phyloP scores from a whole-genome alignment of 2,329 filamentous ascomycete genomes.

The Beauveria sp. region DNA sequence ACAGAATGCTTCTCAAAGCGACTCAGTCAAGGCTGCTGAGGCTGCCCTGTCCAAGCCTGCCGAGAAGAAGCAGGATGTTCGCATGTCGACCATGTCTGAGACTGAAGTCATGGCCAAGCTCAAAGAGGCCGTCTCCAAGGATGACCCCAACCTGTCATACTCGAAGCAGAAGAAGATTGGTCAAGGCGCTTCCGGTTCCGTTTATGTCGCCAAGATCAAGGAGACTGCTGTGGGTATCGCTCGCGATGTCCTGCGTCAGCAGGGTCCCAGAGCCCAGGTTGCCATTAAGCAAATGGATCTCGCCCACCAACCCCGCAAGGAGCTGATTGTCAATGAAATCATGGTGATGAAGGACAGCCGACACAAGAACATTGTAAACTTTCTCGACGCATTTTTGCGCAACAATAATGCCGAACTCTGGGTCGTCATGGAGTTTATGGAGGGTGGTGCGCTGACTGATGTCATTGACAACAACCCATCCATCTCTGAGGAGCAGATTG shows the following conservation, averaged over 20 bases:
- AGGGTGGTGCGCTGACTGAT: slow-evolving; percentile 93
- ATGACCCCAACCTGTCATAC: slow-evolving; percentile 90
- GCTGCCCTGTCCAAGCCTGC: slow-evolving; percentile 81
- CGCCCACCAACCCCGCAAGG: slow-evolving; percentile 92
- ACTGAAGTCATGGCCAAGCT: slow-evolving; percentile 94
- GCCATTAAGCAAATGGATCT: slow-evolving; percentile 99
- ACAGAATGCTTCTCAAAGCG: slow-evolving; percentile 40
- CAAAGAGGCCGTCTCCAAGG: slow-evolving; percentile 89
- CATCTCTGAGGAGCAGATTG: slow-evolving; percentile 95
- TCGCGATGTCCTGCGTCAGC: slow-evolving; percentile 66
- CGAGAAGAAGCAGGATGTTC: slow-evolving; percentile 81
- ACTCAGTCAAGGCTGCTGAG: slow-evolving; percentile 82
- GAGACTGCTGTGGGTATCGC: slow-evolving; percentile 83
- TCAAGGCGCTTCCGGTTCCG: slow-evolving; percentile 93
- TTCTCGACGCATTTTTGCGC: slow-evolving; percentile 90
- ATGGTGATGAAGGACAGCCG: slow-evolving; percentile 99
- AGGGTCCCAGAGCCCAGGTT: slow-evolving; percentile 79
- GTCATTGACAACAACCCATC: slow-evolving; percentile 96
- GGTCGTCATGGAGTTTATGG: slow-evolving; percentile 99
- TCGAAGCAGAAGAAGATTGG: slow-evolving; percentile 99
- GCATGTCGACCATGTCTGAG: slow-evolving; percentile 98
- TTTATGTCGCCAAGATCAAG: slow-evolving; percentile 95
- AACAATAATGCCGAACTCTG: slow-evolving; percentile 94
- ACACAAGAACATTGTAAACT: slow-evolving; percentile 98
- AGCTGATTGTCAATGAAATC: slow-evolving; percentile 98